These are phyloP conservation scores for Brasenia schreberi DNA, from an alignment of 164 flowering plant species.

Conservation along the genomic window DNA sequence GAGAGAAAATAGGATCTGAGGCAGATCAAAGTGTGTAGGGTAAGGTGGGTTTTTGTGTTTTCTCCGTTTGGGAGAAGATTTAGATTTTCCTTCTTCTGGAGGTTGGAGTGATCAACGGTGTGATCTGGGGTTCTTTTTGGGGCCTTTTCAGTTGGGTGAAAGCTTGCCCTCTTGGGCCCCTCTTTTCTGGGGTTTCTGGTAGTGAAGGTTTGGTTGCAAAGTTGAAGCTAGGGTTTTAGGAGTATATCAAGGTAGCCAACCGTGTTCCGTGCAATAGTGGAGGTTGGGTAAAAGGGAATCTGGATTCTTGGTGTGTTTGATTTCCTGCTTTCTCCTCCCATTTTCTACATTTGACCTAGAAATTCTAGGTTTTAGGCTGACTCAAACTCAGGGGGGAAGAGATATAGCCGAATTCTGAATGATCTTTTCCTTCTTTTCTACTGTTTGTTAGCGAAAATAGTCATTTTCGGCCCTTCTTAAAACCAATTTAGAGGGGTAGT, in stretches of 20 bases:
- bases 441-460: not conserved
- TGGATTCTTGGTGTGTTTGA: too few species aligned
- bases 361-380: too few species aligned
- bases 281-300: too few species aligned
- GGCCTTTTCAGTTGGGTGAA: not conserved
- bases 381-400: too few species aligned
- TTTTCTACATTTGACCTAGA: too few species aligned
- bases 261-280: too few species aligned
- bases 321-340: too few species aligned
- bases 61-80: not conserved
- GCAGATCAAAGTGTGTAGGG: not conserved
- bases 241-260: too few species aligned
- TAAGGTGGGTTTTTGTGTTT: not conserved
- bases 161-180: not conserved
- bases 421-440: not conserved
- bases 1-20: not conserved
- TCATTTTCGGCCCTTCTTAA: not conserved
- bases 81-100: not conserved
- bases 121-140: not conserved
- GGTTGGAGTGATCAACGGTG: not conserved
- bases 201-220: too few species aligned
- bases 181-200: not conserved
- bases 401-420: too few species aligned
- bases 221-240: not conserved
- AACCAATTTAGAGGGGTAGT: too few species aligned